A percentile compares a stretch with the other conserved stretches of the same genome.
Conservation (phyloP, 352 stramenopile genomes). For the Blastocystis sp. region DNA sequence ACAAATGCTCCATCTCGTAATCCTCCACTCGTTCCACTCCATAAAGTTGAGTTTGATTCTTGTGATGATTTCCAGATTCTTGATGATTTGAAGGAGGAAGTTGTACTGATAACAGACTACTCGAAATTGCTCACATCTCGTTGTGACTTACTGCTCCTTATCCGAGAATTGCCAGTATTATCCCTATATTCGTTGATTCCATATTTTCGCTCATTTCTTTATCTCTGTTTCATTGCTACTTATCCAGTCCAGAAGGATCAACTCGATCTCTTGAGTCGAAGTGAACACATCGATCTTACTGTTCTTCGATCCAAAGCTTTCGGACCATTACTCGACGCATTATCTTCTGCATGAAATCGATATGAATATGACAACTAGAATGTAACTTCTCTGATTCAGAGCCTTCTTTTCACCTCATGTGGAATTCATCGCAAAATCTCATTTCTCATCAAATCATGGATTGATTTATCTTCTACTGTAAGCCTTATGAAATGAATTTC, state of each 20-base stretch:
- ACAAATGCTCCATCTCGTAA: neutral
- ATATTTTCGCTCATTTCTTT: neutral
- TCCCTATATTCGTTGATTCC: neutral
- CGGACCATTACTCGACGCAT: neutral
- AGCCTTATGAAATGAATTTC: neutral
- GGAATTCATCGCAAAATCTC: neutral
- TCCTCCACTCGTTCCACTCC: neutral
- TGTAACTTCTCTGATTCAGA: neutral
- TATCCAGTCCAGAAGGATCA: neutral
- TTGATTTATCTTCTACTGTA: neutral
- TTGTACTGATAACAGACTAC: neutral
- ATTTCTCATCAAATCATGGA: neutral
- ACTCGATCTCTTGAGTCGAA: constrained; percentile 33
- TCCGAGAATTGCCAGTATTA: neutral
- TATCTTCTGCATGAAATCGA: neutral
- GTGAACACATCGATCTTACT: neutral
- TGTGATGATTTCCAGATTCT: neutral
- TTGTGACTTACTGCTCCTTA: neutral
- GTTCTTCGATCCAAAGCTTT: neutral
- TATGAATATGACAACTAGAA: neutral
- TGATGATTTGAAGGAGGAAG: neutral
- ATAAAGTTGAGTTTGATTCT: neutral
- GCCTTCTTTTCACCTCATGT: neutral
- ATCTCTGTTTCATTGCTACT: neutral
- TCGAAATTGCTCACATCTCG: neutral